These are phyloP conservation scores for Vachellia pachyceras DNA, from an alignment of 306 rosid genomes.

Conservation along the genomic window DNA sequence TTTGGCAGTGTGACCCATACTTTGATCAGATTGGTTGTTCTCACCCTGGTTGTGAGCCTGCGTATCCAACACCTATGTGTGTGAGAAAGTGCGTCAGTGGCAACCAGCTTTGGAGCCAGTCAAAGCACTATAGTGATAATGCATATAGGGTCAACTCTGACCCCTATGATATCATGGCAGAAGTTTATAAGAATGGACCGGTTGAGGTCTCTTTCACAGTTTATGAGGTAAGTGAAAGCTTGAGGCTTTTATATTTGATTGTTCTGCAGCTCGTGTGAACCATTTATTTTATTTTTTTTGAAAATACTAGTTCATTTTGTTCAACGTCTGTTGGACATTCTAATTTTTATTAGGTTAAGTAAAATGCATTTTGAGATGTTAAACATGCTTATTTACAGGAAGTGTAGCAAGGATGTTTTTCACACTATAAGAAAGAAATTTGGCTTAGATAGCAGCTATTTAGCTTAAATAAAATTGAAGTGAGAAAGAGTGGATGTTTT, in stretches of 20 bases:
- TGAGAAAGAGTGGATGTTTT: background rate
- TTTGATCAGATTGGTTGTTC: slow-evolving; percentile 89
- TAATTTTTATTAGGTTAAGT: background rate
- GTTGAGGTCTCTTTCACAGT: slow-evolving; percentile 93
- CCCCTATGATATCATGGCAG: slow-evolving; percentile 84
- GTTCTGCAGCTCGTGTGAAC: slow-evolving; percentile 30
- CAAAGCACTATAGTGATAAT: slow-evolving; percentile 76
- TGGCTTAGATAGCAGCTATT: background rate
- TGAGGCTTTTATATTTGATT: slow-evolving; percentile 14
- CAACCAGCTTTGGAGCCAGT: slow-evolving; percentile 77
- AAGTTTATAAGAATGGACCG: slow-evolving; percentile 90
- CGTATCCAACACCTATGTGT: slow-evolving; percentile 78
- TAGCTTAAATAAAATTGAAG: background rate
- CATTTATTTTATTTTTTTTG: background rate
- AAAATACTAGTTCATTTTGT: background rate
- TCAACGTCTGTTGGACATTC: background rate
- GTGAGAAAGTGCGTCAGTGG: slow-evolving; percentile 63
- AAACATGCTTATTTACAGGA: background rate
- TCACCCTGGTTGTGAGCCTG: slow-evolving; percentile 99
- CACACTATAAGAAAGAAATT: background rate
- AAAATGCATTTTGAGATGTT: background rate
- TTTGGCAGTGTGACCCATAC: slow-evolving; percentile 92
- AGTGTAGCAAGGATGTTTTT: background rate
- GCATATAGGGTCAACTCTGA: slow-evolving; percentile 65
- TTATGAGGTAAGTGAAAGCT: slow-evolving; percentile 70